Conservation (phyloP, 2,329 filamentous ascomycete species). For the Simplicillium sp. region DNA sequence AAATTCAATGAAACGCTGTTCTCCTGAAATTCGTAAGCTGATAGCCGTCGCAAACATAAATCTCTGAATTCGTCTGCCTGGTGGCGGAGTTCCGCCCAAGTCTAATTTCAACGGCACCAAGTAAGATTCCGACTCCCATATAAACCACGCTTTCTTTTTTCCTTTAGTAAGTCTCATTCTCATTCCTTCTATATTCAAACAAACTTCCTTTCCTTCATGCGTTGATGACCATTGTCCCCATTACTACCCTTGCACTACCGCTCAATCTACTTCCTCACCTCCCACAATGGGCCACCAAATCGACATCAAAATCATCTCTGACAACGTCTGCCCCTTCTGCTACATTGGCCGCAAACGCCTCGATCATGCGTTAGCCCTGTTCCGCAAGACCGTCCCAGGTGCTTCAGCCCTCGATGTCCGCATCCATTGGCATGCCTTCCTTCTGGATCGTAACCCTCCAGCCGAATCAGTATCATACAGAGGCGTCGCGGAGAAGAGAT, state of each 20-base stretch:
- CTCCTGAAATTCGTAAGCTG: too few relatives aligned
- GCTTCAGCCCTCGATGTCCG: constrained; percentile 57
- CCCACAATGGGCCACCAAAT: constrained; percentile 44
- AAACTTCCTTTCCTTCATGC: too few relatives aligned
- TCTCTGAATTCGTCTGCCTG: too few relatives aligned
- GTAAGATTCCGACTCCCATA: too few relatives aligned
- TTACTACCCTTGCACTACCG: constrained; percentile 1
- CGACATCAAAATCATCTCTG: constrained; percentile 69
- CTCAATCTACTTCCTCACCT: background rate
- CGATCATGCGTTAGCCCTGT: constrained; percentile 58
- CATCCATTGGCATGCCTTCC: constrained; percentile 70
- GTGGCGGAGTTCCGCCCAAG: too few relatives aligned
- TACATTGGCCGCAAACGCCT: constrained; percentile 74
- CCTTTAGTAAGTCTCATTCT: too few relatives aligned
- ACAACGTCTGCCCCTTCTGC: constrained; percentile 72
- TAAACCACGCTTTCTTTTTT: too few relatives aligned
- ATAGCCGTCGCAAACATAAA: too few relatives aligned
- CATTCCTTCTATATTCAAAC: too few relatives aligned
- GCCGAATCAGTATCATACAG: constrained; percentile 31
- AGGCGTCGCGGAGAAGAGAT: constrained; percentile 50
- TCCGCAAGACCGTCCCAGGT: constrained; percentile 51
- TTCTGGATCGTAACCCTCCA: constrained; percentile 60
- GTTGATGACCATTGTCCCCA: too few relatives aligned
- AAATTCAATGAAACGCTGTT: too few relatives aligned
- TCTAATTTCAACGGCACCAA: too few relatives aligned